Base-by-base conservation (phyloP, 768 basidiomycete species). In the Fomitopsis serialis region DNA sequence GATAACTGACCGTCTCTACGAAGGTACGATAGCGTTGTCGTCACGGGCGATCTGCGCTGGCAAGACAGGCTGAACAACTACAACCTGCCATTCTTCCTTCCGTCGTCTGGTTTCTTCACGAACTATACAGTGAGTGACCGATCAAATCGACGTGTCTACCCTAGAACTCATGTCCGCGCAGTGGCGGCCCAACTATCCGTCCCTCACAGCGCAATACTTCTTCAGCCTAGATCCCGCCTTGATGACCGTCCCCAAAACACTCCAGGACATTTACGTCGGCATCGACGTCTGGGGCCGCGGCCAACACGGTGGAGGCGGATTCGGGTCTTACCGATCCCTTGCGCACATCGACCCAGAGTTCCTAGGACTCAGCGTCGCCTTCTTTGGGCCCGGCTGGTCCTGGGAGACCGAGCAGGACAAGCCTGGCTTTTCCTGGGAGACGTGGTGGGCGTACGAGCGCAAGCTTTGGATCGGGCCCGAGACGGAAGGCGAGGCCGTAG, bases 261-360 rank as follows among this genome's bases (percentile, higher is more conserved):
- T 84, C 1, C 74, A 73, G 27, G 80, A 82, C 57, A 77, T 92
- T 44, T 87, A 79, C 61, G 77, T 82, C 32, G 91, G 91, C 7
- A 74, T 91, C 32, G 91, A 93, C 60, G 85, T 92, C 47, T 93
- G 87, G 82, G 89, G 85, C 6, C 81, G 91, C 25, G 82, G 83
- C 0, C 80, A 79, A 21, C 84, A 88, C 53, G 89, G 89, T 10
- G 84, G 82, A 5, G 83, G 89, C 3, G 87, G 87, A 4, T 83
- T 87, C 54, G 81, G 79, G 3, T 76, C 72, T 40, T 90, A 87
- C 74, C 79, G 78, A 58, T 85, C 90, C n/a, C 66, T 90, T 44
- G 68, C 75, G 8, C 78, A 85, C 60, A 82, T 88, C 43, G 71
- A 75, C 11, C 84, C 81, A 2, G 64, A 75, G 47, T 74, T 69